phyloP scores from a whole-genome alignment of 495 filamentous ascomycete genomes.

The Aspergillus nidulans region DNA sequence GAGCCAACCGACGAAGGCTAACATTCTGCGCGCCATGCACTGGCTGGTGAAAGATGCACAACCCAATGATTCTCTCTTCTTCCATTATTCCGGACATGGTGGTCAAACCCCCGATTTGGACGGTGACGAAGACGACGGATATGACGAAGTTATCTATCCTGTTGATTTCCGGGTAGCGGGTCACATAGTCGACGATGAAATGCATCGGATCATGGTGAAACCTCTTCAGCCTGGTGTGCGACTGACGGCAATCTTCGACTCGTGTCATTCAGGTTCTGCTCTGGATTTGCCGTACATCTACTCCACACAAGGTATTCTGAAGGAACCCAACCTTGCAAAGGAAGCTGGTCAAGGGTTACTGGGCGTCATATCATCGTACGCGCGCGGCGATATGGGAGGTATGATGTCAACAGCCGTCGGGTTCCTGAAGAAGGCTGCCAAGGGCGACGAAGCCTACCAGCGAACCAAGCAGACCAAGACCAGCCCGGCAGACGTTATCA shows the following conservation, averaged over 20 bases:
- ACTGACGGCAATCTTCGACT: slow-evolving; percentile 97
- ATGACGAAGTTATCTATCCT: slow-evolving; percentile 97
- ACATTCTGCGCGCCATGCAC: slow-evolving; percentile 96
- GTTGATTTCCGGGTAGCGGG: slow-evolving; percentile 88
- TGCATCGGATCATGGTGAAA: slow-evolving; percentile 95
- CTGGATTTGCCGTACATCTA: slow-evolving; percentile 97
- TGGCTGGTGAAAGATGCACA: slow-evolving; percentile 95
- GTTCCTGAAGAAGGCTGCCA: slow-evolving; percentile 90
- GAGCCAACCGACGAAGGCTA: slow-evolving; percentile 94
- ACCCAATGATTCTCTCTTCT: slow-evolving; percentile 95
- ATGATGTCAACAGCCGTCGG: slow-evolving; percentile 77
- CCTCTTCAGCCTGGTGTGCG: slow-evolving; percentile 79
- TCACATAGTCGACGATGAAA: slow-evolving; percentile 97
- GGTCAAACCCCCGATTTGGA: slow-evolving; percentile 96
- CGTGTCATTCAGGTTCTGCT: slow-evolving; percentile 96
- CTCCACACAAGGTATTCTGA: slow-evolving; percentile 90
- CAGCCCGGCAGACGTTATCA: slow-evolving; percentile 90
- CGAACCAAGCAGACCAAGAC: slow-evolving; percentile 84
- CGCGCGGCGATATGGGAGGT: slow-evolving; percentile 80
- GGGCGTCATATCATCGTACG: slow-evolving; percentile 83
- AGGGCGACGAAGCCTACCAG: slow-evolving; percentile 76
- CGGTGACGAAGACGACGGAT: slow-evolving; percentile 91
- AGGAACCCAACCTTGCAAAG: slow-evolving; percentile 96
- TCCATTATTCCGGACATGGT: slow-evolving; percentile 97
- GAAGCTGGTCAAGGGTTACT: slow-evolving; percentile 93